Evolutionary conservation across 352 stramenopile species (phyloP).

Genomic region (Globisporangium megalacanthum): DNA sequence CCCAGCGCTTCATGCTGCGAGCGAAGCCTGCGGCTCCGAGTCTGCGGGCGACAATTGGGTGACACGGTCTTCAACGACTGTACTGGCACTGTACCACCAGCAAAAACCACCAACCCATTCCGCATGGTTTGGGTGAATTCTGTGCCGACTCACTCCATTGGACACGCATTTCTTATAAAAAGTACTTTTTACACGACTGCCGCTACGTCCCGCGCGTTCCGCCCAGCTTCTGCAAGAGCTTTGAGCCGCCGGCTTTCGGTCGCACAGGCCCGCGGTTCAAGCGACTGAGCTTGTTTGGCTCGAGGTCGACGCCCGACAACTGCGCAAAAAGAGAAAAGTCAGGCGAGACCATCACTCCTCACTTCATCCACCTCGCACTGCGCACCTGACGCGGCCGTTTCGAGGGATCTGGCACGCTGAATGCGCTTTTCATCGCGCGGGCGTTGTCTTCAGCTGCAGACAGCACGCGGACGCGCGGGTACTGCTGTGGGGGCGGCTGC

Average conservation of each 20-base stretch:
- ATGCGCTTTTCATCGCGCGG: not conserved
- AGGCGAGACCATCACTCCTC: not conserved
- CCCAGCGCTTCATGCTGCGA: conserved; percentile 28
- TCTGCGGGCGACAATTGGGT: conserved; percentile 11
- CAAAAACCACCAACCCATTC: no score
- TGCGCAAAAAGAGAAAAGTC: conserved; percentile 8
- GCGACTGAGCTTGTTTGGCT: conserved; percentile 50
- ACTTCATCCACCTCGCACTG: no score
- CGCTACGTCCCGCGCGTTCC: conserved; percentile 15
- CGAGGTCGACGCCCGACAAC: conserved; percentile 34
- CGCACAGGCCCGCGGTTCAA: conserved; percentile 34
- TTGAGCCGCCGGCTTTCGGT: conserved; percentile 35
- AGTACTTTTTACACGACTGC: not conserved
- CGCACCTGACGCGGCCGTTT: conserved; percentile 58
- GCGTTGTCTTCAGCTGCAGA: conserved; percentile 22
- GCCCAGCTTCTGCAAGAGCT: conserved; percentile 74
- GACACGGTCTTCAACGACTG: not conserved
- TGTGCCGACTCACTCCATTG: not conserved
- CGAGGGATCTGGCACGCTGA: conserved; percentile 24
- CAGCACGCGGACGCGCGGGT: conserved; percentile 12
- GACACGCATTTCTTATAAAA: not conserved
- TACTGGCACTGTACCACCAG: no score
- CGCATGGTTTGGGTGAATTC: no score
- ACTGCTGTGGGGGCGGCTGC: not conserved
- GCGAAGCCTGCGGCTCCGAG: not conserved